Evolutionary conservation across 1,284 basidiomycete species (phyloP).

Genomic region (Wallemia mellicola): DNA sequence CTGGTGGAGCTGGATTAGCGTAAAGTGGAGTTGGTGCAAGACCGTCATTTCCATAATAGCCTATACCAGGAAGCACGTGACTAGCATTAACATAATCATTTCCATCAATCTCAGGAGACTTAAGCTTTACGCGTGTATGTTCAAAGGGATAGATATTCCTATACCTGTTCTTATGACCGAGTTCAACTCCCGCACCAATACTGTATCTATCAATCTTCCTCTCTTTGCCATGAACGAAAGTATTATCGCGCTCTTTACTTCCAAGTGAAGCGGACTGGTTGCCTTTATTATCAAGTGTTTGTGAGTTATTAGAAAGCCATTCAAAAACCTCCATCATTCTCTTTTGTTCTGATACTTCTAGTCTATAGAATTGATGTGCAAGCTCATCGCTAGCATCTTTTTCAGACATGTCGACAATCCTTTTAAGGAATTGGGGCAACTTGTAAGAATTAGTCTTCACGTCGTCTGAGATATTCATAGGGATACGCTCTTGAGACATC

Average conservation of each 20-base stretch:
- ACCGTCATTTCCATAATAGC: not conserved
- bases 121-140: conserved; percentile 21
- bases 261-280: conserved; percentile 1
- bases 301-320: conserved; percentile 31
- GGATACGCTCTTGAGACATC: conserved; percentile 44
- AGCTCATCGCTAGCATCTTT: conserved; percentile 45
- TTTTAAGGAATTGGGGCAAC: conserved; percentile 49
- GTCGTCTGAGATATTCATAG: conserved; percentile 34
- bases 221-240: conserved; percentile 3
- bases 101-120: conserved; percentile 30
- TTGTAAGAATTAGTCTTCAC: conserved; percentile 33
- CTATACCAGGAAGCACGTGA: not conserved
- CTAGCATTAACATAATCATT: conserved; percentile 68
- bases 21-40: not conserved
- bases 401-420: conserved; percentile 28
- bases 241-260: conserved; percentile 15
- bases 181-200: conserved; percentile 83
- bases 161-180: conserved; percentile 54
- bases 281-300: conserved; percentile 4
- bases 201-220: conserved; percentile 33
- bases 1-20: not conserved
- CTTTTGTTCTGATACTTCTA: conserved; percentile 67
- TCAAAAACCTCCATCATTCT: conserved; percentile 74
- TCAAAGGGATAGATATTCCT: conserved; percentile 89
- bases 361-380: conserved; percentile 65